phyloP scores from a whole-genome alignment of 805 yeast species.

The Ogataea henricii region DNA sequence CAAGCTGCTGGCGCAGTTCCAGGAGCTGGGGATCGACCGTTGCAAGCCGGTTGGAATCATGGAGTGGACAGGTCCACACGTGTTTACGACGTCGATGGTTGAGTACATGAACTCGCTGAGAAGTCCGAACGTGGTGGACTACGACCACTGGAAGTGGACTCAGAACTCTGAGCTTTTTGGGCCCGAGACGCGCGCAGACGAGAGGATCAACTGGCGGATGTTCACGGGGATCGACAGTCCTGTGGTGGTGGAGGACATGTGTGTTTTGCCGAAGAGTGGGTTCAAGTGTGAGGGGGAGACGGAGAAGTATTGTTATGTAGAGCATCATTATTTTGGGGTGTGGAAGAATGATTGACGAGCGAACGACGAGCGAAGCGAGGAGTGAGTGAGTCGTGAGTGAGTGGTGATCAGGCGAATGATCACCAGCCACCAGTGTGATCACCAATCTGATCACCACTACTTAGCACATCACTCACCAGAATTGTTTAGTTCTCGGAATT shows the following conservation, averaged over 20 bases:
- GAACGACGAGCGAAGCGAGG: conserved; percentile 5
- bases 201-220: conserved; percentile 18
- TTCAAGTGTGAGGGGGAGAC: conserved; percentile 23
- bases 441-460: too few relatives aligned
- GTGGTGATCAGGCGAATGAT: too few relatives aligned
- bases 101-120: conserved; percentile 42
- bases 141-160: conserved; percentile 7
- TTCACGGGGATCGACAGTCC: conserved; percentile 24
- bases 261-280: conserved; percentile 17
- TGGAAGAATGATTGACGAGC: conserved; percentile 21
- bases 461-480: too few relatives aligned
- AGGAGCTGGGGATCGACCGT: conserved; percentile 31
- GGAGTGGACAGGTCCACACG: conserved; percentile 55
- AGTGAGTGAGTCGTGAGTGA: background rate
- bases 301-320: conserved; percentile 27
- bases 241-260: conserved; percentile 20
- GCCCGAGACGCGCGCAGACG: conserved; percentile 10
- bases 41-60: conserved; percentile 42
- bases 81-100: conserved; percentile 51
- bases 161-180: conserved; percentile 16
- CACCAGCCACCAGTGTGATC: too few relatives aligned
- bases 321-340: conserved; percentile 21
- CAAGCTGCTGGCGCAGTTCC: conserved; percentile 21
- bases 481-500: too few relatives aligned
- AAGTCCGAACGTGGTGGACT: conserved; percentile 13